Evolutionary conservation across 805 yeast species (phyloP), one percentile per base, ranked within the genome.

Genomic region (Candida koratica): DNA sequence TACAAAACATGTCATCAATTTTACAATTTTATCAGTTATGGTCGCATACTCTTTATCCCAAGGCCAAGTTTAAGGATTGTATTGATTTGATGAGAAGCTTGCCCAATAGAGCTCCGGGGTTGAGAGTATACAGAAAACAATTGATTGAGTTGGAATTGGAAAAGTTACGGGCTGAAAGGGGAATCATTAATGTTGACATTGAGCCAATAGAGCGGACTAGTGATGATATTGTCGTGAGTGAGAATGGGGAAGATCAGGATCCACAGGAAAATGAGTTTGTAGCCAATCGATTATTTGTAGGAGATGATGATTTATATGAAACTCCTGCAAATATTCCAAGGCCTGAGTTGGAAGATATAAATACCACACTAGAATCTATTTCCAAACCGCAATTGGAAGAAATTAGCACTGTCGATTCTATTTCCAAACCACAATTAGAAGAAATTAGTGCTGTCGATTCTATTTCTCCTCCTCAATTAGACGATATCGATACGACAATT

Each of bases 21-120:
- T 44, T 67, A 22, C 67, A 65, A 46, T 67, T 64, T 46, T 67
- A 67, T 48, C 71, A 67, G 43, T 50, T 67, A 17, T 67, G 73
- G 73, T 67, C 71, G 45, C 71, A 67, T 38, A 63, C 69, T 1
- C 62, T 87, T 25, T 86, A 73, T 51, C 95, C 96, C 4, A 84
- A 82, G 60, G 86, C 93, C 11, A 79, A 75, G 43, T 84, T 88
- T 45, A 64, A 66, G 31, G 94, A 85, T 54, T 79, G 88, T 49
- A 59, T 82, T 1, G 64, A 68, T 16, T 57, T 81, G 46, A 57
- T 79, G 32, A 64, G 71, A 26, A 58, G 67, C 11, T 67, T 77
- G 27, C 80, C 84, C 10, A 58, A 53, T 17, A 55, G 56, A 55
- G 43, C 71, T 15, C 56, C 62, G 12, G 58, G 55, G 10, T 56